Evolutionary conservation across 1,284 basidiomycete genomes (phyloP).

Genomic region (Salmacisia buchloeana): DNA sequence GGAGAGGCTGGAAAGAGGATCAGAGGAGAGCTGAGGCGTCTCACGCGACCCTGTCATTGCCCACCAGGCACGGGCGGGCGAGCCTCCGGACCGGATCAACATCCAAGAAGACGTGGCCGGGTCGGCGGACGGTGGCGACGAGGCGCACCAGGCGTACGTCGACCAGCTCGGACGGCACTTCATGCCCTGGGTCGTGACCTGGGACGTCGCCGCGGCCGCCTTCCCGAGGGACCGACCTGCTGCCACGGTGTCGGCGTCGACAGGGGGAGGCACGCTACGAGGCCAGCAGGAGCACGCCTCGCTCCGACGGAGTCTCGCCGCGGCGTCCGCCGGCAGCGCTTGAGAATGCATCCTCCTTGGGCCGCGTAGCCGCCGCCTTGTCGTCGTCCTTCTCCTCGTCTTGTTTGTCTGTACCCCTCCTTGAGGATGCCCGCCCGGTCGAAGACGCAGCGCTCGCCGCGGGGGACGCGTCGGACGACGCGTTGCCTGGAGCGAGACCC

Average conservation of each 20-base stretch:
- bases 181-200: constrained; percentile 4
- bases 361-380: background rate
- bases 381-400: background rate
- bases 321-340: background rate
- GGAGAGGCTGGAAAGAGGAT: no score
- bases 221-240: background rate
- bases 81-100: no score
- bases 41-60: no score
- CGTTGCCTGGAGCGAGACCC: background rate
- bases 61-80: no score
- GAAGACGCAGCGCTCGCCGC: no score
- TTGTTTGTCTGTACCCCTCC: background rate
- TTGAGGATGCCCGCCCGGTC: no score
- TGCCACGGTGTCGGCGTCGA: background rate
- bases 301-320: background rate
- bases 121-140: background rate
- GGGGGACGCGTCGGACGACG: no score
- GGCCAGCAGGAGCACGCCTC: background rate
- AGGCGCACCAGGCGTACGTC: background rate
- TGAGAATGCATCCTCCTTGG: background rate
- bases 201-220: background rate
- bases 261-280: background rate
- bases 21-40: no score
- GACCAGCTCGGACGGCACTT: background rate
- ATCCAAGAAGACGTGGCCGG: background rate